Evolutionary conservation across 2,329 filamentous ascomycete species (phyloP).

Genomic region (Beauveria varroae): DNA sequence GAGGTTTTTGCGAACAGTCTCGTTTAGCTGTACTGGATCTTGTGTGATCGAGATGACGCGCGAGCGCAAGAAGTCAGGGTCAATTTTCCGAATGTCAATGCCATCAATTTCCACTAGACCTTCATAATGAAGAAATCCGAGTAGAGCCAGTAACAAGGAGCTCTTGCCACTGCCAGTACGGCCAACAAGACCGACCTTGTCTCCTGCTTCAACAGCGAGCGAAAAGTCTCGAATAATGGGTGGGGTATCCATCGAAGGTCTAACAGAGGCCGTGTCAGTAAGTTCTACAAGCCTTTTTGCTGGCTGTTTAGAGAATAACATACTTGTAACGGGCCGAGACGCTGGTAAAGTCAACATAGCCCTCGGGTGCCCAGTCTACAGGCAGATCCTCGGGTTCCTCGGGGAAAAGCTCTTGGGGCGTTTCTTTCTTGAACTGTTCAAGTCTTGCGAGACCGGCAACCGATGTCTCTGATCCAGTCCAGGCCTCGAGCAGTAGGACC

Average conservation of each 20-base stretch:
- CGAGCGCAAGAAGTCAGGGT: conserved; percentile 31
- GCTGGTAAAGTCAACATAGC: not conserved
- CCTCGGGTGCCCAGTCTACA: not conserved
- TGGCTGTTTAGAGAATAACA: not conserved
- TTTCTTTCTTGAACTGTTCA: not conserved
- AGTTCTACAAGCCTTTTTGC: no score
- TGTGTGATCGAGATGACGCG: conserved; percentile 37
- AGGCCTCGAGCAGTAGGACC: not conserved
- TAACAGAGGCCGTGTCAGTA: not conserved
- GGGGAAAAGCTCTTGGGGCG: not conserved
- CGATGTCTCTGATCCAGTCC: not conserved
- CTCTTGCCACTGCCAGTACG: conserved; percentile 2
- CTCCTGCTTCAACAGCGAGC: not conserved
- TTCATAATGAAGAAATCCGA: not conserved
- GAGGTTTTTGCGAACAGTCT: conserved; percentile 36
- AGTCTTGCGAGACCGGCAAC: not conserved
- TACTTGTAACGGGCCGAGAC: conserved; percentile 1
- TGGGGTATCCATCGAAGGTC: not conserved
- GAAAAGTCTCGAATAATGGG: not conserved
- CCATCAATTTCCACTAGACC: conserved; percentile 34
- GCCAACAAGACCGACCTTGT: not conserved
- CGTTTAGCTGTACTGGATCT: conserved; percentile 35
- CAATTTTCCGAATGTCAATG: conserved; percentile 30
- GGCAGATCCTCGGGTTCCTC: not conserved
- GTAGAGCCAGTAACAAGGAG: not conserved